These are phyloP conservation scores for Aureobasidium sp. DNA, from an alignment of 2,329 filamentous ascomycete genomes.

Conservation along the genomic window DNA sequence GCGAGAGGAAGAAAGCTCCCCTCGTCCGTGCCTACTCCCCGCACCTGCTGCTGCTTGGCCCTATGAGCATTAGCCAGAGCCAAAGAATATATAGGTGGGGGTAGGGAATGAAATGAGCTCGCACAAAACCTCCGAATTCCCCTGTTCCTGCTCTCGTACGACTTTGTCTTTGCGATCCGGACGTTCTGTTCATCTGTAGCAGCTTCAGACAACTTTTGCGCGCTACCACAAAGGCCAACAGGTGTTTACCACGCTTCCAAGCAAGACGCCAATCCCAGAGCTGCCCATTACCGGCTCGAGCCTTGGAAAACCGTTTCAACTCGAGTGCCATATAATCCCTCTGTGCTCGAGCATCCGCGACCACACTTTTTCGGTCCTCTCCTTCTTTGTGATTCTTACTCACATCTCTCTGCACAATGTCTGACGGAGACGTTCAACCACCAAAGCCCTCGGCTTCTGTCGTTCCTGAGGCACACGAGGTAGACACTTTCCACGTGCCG, in stretches of 20 bases:
- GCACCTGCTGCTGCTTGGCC: neutral
- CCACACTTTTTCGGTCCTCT: neutral
- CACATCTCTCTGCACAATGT: constrained; percentile 29
- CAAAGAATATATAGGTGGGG: constrained; percentile 4
- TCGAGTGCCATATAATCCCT: neutral
- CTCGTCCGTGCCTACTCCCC: constrained; percentile 5
- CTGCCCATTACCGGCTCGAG: constrained; percentile 7
- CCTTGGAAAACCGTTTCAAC: neutral
- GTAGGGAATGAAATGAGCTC: constrained; percentile 4
- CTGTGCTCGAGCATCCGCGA: constrained; percentile 1
- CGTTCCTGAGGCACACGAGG: constrained; percentile 68
- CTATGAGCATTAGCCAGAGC: constrained; percentile 1
- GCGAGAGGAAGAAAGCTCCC: neutral
- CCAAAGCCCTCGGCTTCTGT: constrained; percentile 37
- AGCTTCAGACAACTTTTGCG: constrained; percentile 9
- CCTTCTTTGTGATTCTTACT: neutral
- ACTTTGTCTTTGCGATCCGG: neutral
- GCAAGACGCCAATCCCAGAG: neutral
- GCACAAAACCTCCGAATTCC: neutral
- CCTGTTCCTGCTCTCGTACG: neutral
- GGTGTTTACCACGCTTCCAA: neutral
- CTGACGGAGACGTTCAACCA: constrained; percentile 38
- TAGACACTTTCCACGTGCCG: constrained; percentile 63
- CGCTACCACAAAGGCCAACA: neutral
- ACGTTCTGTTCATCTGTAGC: neutral